Evolutionary conservation across 257 asterid genomes (phyloP).

Genomic region (Plantago major): DNA sequence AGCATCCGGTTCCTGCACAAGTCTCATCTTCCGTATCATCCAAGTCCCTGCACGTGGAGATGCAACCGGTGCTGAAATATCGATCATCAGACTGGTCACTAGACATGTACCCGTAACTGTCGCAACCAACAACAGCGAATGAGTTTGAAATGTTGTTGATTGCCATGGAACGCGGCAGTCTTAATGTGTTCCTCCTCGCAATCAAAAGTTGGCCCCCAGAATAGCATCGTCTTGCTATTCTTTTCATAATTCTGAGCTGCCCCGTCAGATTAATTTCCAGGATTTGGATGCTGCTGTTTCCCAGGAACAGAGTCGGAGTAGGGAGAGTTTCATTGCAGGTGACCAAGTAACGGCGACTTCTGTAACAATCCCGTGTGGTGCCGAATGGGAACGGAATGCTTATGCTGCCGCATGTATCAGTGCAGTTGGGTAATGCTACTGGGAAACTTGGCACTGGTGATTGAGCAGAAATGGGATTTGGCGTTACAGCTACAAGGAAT

Average conservation of each 20-base stretch:
- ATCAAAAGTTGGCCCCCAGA: background rate
- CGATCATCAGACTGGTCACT: too few species aligned
- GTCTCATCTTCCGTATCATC: too few species aligned
- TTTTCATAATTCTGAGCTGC: slow-evolving; percentile 1
- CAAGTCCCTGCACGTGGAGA: too few species aligned
- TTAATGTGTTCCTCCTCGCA: background rate
- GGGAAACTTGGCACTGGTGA: too few species aligned
- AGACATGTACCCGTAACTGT: too few species aligned
- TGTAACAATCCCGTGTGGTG: slow-evolving; percentile 1
- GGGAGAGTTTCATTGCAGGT: slow-evolving; percentile 21
- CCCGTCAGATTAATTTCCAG: slow-evolving; percentile 24
- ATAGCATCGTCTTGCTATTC: slow-evolving; percentile 23
- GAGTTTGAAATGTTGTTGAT: slow-evolving; percentile 22
- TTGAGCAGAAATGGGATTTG: too few species aligned
- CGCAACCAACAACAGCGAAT: slow-evolving; percentile 26
- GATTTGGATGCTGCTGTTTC: slow-evolving; percentile 1
- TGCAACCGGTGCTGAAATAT: too few species aligned
- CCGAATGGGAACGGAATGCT: slow-evolving; percentile 28
- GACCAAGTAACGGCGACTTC: slow-evolving; percentile 18
- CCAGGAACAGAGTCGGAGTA: slow-evolving; percentile 23
- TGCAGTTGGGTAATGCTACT: slow-evolving; percentile 15
- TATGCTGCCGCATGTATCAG: slow-evolving; percentile 20
- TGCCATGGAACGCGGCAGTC: background rate
- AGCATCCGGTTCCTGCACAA: too few species aligned
- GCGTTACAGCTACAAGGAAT: too few species aligned